phyloP scores from a whole-genome alignment of 176 grass and related monocot genomes.

The Ananas comosus region DNA sequence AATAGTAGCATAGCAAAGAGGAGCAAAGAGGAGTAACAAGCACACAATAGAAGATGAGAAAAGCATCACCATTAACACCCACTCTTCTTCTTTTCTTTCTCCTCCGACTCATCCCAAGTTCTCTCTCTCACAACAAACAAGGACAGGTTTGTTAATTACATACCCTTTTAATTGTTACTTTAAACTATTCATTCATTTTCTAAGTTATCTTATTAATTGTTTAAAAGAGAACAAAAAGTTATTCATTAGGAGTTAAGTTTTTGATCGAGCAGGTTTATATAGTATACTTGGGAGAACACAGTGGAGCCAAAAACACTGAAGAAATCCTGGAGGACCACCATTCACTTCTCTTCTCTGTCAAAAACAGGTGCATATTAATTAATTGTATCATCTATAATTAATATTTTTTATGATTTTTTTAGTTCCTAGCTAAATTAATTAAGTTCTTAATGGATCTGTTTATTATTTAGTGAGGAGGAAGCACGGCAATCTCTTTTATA shows the following conservation, averaged over 20 bases:
- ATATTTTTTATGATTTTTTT: not conserved
- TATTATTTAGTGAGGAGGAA: constrained; percentile 43
- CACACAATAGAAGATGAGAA: not conserved
- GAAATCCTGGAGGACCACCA: constrained; percentile 53
- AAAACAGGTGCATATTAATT: constrained; percentile 36
- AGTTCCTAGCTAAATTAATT: not conserved
- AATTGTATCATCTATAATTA: not conserved
- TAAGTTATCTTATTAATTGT: not conserved
- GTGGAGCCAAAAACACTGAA: constrained; percentile 29
- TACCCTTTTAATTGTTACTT: not conserved
- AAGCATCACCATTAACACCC: not conserved
- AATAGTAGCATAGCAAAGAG: not conserved
- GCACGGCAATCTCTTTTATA: constrained; percentile 58
- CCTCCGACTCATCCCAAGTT: constrained; percentile 5
- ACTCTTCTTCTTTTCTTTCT: constrained; percentile 23
- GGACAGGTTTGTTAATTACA: constrained; percentile 29
- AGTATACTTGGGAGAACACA: constrained; percentile 61
- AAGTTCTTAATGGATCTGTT: not conserved
- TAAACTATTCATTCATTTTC: not conserved
- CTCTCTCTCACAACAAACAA: constrained; percentile 16
- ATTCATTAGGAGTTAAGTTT: not conserved
- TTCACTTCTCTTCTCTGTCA: constrained; percentile 55
- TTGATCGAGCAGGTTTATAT: constrained; percentile 55
- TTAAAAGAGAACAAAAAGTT: not conserved
- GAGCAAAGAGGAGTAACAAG: not conserved